phyloP scores from a whole-genome alignment of 2,329 filamentous ascomycete species.

The Stemphylium lycopersici region DNA sequence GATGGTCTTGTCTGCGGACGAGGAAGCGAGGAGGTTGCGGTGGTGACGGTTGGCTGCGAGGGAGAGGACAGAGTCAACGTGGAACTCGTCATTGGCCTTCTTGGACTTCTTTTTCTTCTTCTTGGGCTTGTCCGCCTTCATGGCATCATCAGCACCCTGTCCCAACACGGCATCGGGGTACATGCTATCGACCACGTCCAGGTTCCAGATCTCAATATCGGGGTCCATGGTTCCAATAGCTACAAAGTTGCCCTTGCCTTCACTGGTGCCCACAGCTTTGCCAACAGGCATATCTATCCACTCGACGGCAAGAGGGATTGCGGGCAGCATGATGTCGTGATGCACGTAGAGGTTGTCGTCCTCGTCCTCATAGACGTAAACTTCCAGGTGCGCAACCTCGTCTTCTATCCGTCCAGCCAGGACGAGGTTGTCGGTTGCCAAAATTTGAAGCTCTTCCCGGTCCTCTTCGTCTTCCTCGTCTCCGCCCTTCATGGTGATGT shows the following conservation, averaged over 20 bases:
- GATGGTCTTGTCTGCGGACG: slow-evolving; percentile 94
- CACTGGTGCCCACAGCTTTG: slow-evolving; percentile 59
- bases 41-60: slow-evolving; percentile 92
- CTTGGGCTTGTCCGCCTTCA: slow-evolving; percentile 66
- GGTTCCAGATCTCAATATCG: slow-evolving; percentile 97
- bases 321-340: slow-evolving; percentile 98
- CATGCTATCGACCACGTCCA: slow-evolving; percentile 96
- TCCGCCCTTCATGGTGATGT: slow-evolving; percentile 82
- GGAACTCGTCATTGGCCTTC: slow-evolving; percentile 88
- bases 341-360: slow-evolving; percentile 98
- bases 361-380: slow-evolving; percentile 96
- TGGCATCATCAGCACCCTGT: slow-evolving; percentile 61
- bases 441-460: slow-evolving; percentile 88
- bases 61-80: slow-evolving; percentile 91
- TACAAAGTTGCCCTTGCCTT: slow-evolving; percentile 83
- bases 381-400: slow-evolving; percentile 93
- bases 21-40: slow-evolving; percentile 90
- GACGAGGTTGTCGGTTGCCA: slow-evolving; percentile 90
- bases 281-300: slow-evolving; percentile 94
- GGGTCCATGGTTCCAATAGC: slow-evolving; percentile 97
- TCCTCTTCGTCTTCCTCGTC: slow-evolving; percentile 82
- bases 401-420: slow-evolving; percentile 95
- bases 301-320: slow-evolving; percentile 92
- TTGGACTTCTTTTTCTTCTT: slow-evolving; percentile 91
- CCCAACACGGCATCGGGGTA: slow-evolving; percentile 97